Conservation (phyloP, 176 grass and related monocot species). For the Triticum monococcum region DNA sequence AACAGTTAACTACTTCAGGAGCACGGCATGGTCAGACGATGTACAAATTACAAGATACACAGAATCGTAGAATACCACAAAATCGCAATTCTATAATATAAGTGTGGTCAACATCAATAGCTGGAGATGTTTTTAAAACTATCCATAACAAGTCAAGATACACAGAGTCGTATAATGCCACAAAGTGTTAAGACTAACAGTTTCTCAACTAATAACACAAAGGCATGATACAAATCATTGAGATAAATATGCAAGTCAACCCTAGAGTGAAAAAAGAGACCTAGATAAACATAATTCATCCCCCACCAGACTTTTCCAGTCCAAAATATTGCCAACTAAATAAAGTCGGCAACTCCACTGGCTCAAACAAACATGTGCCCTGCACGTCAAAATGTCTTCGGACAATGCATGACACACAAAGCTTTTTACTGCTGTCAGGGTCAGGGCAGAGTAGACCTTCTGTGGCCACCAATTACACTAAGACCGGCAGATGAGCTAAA, state of each 20-base stretch:
- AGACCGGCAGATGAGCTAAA: constrained; percentile 9
- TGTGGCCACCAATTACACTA: not conserved
- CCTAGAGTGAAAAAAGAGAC: not conserved
- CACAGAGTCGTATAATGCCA: not conserved
- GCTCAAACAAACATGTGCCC: constrained; percentile 21
- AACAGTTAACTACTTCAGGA: not conserved
- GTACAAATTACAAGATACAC: not conserved
- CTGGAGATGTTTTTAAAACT: not conserved
- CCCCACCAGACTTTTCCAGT: not conserved
- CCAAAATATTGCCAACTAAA: constrained; percentile 28
- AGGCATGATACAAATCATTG: not conserved
- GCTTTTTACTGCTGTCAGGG: constrained; percentile 4
- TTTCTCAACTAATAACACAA: constrained; percentile 13
- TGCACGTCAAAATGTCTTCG: constrained; percentile 11
- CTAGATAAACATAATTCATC: constrained; percentile 18
- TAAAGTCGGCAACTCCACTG: not conserved
- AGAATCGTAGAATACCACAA: not conserved
- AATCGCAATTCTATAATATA: not conserved
- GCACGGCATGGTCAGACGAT: not conserved
- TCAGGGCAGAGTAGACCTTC: not conserved
- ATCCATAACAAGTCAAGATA: not conserved
- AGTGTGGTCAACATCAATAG: not conserved
- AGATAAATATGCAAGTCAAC: not conserved
- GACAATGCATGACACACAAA: not conserved
- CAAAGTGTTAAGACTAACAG: not conserved